These are phyloP conservation scores for Halocafeteria seosinensis DNA, from an alignment of 108 stramenopile species.

Conservation along the genomic window DNA sequence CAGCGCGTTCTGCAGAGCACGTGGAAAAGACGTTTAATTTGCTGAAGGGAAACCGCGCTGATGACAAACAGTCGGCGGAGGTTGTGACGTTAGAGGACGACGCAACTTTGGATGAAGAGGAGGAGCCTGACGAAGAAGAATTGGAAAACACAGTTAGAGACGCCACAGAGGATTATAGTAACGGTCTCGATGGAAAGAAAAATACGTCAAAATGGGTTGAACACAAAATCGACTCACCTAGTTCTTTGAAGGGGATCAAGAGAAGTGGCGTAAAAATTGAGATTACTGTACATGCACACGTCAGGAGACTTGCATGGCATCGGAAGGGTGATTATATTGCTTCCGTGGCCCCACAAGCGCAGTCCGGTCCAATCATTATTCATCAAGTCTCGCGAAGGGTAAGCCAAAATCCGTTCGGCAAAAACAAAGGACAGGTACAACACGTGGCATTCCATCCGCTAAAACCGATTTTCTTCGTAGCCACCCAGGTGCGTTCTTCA, in stretches of 20 bases:
- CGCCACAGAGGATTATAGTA: no score
- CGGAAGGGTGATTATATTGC: conserved; percentile 90
- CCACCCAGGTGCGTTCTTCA: no score
- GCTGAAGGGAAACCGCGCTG: background rate
- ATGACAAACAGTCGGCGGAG: no score
- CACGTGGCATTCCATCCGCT: conserved; percentile 76
- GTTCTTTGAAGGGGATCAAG: conserved; percentile 18
- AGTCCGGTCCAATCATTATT: conserved; percentile 60
- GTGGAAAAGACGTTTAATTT: background rate
- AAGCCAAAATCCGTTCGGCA: conserved; percentile 76
- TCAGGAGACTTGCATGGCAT: conserved; percentile 67
- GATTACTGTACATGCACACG: conserved; percentile 22
- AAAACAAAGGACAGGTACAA: conserved; percentile 59
- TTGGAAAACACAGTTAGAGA: no score
- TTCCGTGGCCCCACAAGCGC: conserved; percentile 55
- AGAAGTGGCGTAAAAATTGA: conserved; percentile 54
- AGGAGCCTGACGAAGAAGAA: background rate
- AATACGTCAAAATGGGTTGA: background rate
- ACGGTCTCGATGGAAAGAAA: background rate
- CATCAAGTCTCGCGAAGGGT: conserved; percentile 77
- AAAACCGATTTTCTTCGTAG: conserved; percentile 92
- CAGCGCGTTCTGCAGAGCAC: background rate
- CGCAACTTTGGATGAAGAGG: background rate
- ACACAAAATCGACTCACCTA: background rate
- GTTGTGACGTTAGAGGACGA: background rate